A percentile compares a stretch with the other conserved stretches of the same genome.
Evolutionary conservation across 345 rosid species (phyloP).

Genomic region (Camelina sativa): DNA sequence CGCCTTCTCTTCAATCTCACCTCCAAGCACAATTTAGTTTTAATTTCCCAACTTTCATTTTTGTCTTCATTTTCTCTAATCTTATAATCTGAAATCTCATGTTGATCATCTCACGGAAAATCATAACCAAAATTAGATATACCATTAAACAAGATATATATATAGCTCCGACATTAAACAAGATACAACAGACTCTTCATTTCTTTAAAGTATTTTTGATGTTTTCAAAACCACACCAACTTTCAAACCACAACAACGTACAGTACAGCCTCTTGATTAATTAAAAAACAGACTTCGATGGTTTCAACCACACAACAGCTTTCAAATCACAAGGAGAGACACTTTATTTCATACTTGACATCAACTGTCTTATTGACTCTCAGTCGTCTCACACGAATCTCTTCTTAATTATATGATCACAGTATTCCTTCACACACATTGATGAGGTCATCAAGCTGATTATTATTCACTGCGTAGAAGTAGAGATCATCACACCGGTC

Average conservation of each 20-base stretch:
- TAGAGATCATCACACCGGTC: neutral
- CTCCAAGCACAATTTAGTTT: neutral
- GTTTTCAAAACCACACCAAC: no score
- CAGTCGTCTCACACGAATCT: neutral
- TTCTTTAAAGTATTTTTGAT: no score
- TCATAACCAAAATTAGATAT: neutral
- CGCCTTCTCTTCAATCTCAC: neutral
- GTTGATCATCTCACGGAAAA: neutral
- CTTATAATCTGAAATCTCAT: neutral
- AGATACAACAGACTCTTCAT: no score
- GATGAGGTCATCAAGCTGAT: neutral
- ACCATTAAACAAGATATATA: neutral
- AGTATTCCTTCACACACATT: neutral
- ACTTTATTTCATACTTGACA: neutral
- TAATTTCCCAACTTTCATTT: neutral
- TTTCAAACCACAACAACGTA: no score
- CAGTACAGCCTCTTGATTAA: neutral
- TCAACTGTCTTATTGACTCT: neutral
- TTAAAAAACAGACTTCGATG: neutral
- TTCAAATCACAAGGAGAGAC: neutral
- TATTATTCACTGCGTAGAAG: constrained; percentile 1
- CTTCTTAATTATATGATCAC: neutral
- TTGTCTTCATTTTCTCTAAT: neutral
- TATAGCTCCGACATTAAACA: neutral
- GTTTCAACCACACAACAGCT: neutral